phyloP scores from a whole-genome alignment of 2,329 filamentous ascomycete genomes.

The Trichophyton simii region DNA sequence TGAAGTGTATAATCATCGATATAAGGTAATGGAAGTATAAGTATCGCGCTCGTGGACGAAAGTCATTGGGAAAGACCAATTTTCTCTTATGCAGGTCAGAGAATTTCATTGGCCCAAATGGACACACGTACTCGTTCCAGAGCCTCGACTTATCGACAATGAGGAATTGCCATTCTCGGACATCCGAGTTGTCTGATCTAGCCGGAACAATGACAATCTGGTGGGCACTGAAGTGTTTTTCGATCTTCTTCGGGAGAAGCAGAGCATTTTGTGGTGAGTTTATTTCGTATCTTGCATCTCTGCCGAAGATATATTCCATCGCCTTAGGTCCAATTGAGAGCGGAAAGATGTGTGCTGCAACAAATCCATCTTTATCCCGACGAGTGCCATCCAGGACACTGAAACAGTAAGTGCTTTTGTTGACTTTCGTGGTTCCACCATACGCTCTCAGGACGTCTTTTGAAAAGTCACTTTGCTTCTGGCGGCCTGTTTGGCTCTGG shows the following conservation, averaged over 20 bases:
- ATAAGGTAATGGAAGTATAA: conserved; percentile 4
- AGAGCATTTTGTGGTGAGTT: conserved; percentile 10
- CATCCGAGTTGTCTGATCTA: background rate
- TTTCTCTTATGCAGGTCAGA: background rate
- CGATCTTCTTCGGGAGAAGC: background rate
- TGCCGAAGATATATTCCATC: conserved; percentile 10
- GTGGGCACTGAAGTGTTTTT: background rate
- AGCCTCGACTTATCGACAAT: background rate
- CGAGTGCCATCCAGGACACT: background rate
- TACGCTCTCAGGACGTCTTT: background rate
- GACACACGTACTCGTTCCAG: background rate
- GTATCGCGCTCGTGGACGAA: conserved; percentile 1
- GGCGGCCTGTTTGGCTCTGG: background rate
- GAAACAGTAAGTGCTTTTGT: background rate
- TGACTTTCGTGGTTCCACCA: background rate
- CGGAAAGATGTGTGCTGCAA: conserved; percentile 10
- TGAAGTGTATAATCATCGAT: background rate
- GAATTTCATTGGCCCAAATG: background rate
- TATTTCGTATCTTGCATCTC: conserved; percentile 6
- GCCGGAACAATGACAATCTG: conserved; percentile 2
- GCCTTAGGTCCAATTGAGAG: conserved; percentile 5
- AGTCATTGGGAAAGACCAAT: background rate
- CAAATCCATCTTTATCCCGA: background rate
- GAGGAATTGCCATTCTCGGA: background rate
- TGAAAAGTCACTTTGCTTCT: background rate